These are phyloP conservation scores for Limnomonas spitsbergensis DNA, from an alignment of 139 green algal genomes.

Conservation along the genomic window DNA sequence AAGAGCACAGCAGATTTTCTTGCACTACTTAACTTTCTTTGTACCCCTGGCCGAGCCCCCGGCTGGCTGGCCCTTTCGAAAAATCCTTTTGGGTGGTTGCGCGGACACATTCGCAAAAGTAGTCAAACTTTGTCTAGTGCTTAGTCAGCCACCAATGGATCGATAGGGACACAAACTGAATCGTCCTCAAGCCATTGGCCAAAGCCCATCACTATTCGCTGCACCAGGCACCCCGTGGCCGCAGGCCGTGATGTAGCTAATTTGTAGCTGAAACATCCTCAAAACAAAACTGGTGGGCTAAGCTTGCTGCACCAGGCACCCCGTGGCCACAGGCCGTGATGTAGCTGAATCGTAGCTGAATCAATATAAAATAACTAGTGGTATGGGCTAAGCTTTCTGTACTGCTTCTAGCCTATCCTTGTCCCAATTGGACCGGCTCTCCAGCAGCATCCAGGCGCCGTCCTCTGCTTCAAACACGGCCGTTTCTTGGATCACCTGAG, in stretches of 20 bases:
- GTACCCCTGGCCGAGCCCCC: too few relatives aligned
- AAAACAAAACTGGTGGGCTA: too few relatives aligned
- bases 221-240: neutral
- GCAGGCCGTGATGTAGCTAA: neutral
- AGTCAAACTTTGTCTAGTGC: too few relatives aligned
- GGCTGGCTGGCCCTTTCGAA: too few relatives aligned
- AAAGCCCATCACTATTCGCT: neutral
- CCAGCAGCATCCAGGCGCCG: neutral
- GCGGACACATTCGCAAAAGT: too few relatives aligned
- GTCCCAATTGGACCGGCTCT: conserved; percentile 7
- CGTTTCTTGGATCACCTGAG: neutral
- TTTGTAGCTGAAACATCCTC: neutral
- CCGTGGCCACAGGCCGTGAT: neutral
- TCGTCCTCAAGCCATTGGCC: neutral
- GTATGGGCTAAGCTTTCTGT: too few relatives aligned
- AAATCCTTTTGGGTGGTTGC: too few relatives aligned
- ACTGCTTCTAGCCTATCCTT: neutral
- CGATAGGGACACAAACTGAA: neutral
- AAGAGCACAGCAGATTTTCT: too few relatives aligned
- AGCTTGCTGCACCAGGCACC: neutral
- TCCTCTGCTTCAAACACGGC: conserved; percentile 1
- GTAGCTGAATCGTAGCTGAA: neutral
- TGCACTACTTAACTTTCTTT: too few relatives aligned
- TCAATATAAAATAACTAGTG: too few relatives aligned
- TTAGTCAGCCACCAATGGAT: neutral